Evolutionary conservation across 2,329 filamentous ascomycete genomes (phyloP), one percentile per base, ranked within the genome.

Genomic region (Penicillium sp.): DNA sequence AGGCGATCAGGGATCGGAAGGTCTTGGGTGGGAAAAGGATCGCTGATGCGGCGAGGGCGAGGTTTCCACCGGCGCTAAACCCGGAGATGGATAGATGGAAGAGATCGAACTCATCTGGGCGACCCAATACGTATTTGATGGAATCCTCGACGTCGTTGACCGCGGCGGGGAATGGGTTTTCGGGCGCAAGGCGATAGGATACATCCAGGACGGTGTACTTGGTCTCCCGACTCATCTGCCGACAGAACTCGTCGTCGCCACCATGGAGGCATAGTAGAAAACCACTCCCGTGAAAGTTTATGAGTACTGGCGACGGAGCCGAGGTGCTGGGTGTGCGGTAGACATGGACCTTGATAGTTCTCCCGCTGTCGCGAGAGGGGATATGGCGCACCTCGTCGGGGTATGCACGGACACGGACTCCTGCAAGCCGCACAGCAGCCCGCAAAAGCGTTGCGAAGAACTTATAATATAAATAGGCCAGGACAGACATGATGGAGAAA

Each of bases 41-140:
- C 43, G 62, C 61, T 1, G 65, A 58, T 2, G 65, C 63, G 1
- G 63, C 65, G 4, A 75, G 59, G 1, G 67, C 66, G 10, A 75
- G 65, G 42, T 70, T 75, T 0, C 52, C 72, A 13, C 74, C 73
- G 1, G 74, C 72, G 46, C 72, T 75, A 60, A 75, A 76, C 3
- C 73, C 73, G 6, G 65, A 70, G 8, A 74, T 47, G 1, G 65
- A 64, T 7, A 75, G 49, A 7, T 58, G 61, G 12, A 52, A 53
- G 3, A 47, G 25, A 35, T 75, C 66, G 52, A 69, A 75, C 6
- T 62, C 46, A 3, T 67, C 57, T 1, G 65, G 61, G 4, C 63
- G 67, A n/a, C 60, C 45, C 2, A 69, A 60, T 1, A 70, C 65
- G 53, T 66, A 72, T 15, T 60, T 61, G 31, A 73, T 56, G 5